A percentile compares a stretch with the other conserved stretches of the same genome.
phyloP scores from a whole-genome alignment of 2,329 filamentous ascomycete genomes.

The Dryadomyces quercus-mongolicae region DNA sequence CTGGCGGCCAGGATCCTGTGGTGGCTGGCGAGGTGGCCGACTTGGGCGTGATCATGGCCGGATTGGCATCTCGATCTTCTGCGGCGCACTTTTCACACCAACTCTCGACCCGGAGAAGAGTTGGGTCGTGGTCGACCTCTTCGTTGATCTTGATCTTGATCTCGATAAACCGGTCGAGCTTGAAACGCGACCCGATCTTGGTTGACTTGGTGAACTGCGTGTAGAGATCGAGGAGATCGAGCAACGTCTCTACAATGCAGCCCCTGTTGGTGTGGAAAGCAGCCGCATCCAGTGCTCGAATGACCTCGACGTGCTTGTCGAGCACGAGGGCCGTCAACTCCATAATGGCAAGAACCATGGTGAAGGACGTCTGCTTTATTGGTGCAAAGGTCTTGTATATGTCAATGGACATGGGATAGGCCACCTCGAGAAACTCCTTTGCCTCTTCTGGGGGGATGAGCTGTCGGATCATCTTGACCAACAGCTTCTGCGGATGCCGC shows the following conservation, averaged over 20 bases:
- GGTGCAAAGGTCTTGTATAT: conserved; percentile 89
- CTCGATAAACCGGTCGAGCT: conserved; percentile 68
- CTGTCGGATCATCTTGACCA: conserved; percentile 65
- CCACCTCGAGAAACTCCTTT: conserved; percentile 49
- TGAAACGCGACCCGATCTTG: conserved; percentile 58
- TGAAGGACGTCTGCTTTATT: conserved; percentile 78
- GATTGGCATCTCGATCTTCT: conserved; percentile 19
- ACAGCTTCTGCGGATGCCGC: conserved; percentile 71
- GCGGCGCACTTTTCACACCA: conserved; percentile 41
- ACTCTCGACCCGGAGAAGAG: conserved; percentile 51
- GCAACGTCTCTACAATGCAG: conserved; percentile 60
- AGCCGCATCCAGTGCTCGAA: conserved; percentile 32
- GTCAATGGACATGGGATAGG: conserved; percentile 77
- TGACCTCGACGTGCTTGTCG: conserved; percentile 37
- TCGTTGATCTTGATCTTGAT: conserved; percentile 81
- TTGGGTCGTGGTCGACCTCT: conserved; percentile 53
- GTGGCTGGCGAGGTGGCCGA: conserved; percentile 28
- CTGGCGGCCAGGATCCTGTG: conserved; percentile 21
- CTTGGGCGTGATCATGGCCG: conserved; percentile 20
- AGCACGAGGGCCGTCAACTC: conserved; percentile 67
- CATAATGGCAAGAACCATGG: conserved; percentile 70
- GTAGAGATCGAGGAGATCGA: conserved; percentile 87
- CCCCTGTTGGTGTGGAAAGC: conserved; percentile 30
- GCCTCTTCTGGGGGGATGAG: conserved; percentile 37
- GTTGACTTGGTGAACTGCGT: conserved; percentile 70